Conservation (phyloP, 495 filamentous ascomycete species). For the Chaetomidium leptoderma region DNA sequence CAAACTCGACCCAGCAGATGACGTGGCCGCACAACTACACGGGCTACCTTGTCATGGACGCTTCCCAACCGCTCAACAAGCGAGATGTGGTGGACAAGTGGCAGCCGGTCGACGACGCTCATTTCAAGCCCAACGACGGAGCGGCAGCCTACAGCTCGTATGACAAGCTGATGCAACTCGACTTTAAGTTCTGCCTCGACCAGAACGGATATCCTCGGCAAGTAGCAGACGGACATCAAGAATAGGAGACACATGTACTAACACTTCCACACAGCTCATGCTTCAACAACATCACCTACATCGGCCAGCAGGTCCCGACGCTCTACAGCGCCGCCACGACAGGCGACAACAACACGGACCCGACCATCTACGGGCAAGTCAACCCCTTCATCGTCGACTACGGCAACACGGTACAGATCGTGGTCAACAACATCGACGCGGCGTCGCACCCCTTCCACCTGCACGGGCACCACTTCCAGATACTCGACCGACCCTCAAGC, state of each 20-base stretch:
- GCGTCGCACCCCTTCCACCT: conserved; percentile 55
- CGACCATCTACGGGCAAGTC: conserved; percentile 69
- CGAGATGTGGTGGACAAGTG: conserved; percentile 49
- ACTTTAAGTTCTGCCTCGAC: conserved; percentile 57
- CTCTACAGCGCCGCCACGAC: conserved; percentile 69
- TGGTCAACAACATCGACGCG: conserved; percentile 72
- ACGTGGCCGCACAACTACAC: conserved; percentile 41
- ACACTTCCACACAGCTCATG: conserved; percentile 58
- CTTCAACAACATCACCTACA: conserved; percentile 73
- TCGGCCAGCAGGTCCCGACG: conserved; percentile 69
- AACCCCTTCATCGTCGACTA: conserved; percentile 62
- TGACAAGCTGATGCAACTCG: conserved; percentile 52
- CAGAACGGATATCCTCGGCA: conserved; percentile 59
- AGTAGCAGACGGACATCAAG: too few relatives aligned
- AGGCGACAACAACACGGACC: conserved; percentile 56
- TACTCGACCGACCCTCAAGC: conserved; percentile 51
- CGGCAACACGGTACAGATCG: conserved; percentile 66
- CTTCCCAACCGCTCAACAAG: conserved; percentile 46
- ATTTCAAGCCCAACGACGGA: conserved; percentile 55
- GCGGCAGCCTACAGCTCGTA: conserved; percentile 43
- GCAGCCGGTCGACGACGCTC: conserved; percentile 60
- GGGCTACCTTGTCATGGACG: conserved; percentile 63
- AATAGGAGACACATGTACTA: too few relatives aligned
- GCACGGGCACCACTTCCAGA: conserved; percentile 78
- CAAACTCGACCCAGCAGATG: conserved; percentile 27